Conservation (phyloP, 2,329 filamentous ascomycete genomes). For the Arthroderma uncinatum region DNA sequence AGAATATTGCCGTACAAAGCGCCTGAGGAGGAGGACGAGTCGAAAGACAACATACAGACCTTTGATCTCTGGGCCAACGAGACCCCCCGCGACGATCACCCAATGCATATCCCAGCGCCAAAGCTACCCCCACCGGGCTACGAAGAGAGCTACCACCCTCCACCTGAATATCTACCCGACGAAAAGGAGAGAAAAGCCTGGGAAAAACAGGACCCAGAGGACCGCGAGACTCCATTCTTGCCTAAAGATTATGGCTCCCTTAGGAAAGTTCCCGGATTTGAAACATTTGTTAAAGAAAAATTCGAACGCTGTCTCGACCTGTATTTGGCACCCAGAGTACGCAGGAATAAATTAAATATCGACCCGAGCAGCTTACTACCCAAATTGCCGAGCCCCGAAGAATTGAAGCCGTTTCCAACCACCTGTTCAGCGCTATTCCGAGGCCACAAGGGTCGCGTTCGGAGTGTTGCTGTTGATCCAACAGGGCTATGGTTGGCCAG, state of each 20-base stretch:
- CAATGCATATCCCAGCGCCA: constrained; percentile 90
- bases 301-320: constrained; percentile 93
- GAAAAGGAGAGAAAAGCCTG: constrained; percentile 73
- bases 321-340: constrained; percentile 83
- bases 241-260: constrained; percentile 72
- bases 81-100: constrained; percentile 65
- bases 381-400: constrained; percentile 83
- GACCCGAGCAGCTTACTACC: constrained; percentile 86
- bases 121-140: constrained; percentile 89
- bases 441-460: constrained; percentile 79
- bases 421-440: constrained; percentile 76
- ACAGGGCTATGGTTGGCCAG: constrained; percentile 76
- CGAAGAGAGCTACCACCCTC: constrained; percentile 92
- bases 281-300: constrained; percentile 80
- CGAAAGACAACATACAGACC: constrained; percentile 58
- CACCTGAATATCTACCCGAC: constrained; percentile 82
- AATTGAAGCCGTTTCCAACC: constrained; percentile 89
- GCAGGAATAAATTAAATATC: constrained; percentile 91
- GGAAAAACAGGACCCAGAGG: constrained; percentile 75
- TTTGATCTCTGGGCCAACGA: constrained; percentile 97
- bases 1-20: constrained; percentile 84
- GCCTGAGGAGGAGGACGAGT: constrained; percentile 59
- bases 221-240: constrained; percentile 79
- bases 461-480: constrained; percentile 74
- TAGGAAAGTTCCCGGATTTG: constrained; percentile 85